These are phyloP conservation scores for Grigorovia jiainica DNA, from an alignment of 805 yeast genomes.

Conservation along the genomic window DNA sequence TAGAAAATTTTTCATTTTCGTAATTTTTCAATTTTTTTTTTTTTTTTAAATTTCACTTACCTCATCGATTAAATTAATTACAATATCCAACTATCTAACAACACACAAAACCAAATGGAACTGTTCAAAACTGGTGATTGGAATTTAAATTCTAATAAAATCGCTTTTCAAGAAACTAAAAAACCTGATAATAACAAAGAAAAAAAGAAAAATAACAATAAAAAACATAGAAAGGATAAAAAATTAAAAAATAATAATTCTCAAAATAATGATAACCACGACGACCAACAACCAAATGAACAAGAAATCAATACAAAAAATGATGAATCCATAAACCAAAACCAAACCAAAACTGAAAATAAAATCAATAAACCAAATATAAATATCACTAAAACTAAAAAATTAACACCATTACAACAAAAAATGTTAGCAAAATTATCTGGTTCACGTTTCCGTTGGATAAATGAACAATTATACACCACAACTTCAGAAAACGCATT, in stretches of 20 bases:
- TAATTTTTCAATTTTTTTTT: no score
- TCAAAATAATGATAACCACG: slow-evolving; percentile 1
- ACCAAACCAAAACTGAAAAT: slow-evolving; percentile 5
- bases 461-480: slow-evolving; percentile 93
- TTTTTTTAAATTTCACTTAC: no score
- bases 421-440: slow-evolving; percentile 92
- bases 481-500: slow-evolving; percentile 71
- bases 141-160: slow-evolving; percentile 49
- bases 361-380: slow-evolving; percentile 9
- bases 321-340: slow-evolving; percentile 2
- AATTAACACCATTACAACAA: slow-evolving; percentile 77
- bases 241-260: slow-evolving; percentile 13
- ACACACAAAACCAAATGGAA: slow-evolving; percentile 38
- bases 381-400: slow-evolving; percentile 18
- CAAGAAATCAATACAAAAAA: slow-evolving; percentile 11
- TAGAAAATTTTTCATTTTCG: no score
- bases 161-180: slow-evolving; percentile 37
- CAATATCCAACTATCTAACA: not conserved
- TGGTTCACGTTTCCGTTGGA: slow-evolving; percentile 97
- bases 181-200: slow-evolving; percentile 15
- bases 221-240: slow-evolving; percentile 7
- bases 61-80: not conserved
- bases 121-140: slow-evolving; percentile 78
- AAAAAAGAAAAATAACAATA: slow-evolving; percentile 11
- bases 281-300: slow-evolving; percentile 11